A percentile compares a stretch with the other conserved stretches of the same genome.
These are phyloP conservation scores for Gossypioides kirkii DNA, from an alignment of 345 rosid genomes.

Conservation along the genomic window DNA sequence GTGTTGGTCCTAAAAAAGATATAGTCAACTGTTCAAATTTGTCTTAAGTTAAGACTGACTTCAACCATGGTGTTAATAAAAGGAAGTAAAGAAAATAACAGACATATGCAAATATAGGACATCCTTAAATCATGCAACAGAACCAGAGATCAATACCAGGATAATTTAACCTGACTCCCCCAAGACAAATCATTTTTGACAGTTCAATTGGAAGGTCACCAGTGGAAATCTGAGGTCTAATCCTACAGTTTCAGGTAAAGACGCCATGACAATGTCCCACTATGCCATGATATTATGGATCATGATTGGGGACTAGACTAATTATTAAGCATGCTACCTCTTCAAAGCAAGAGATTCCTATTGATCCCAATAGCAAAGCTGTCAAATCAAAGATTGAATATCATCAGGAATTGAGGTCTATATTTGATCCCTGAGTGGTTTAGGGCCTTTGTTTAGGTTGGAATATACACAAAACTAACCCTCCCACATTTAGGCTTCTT, in stretches of 20 bases:
- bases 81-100: no score
- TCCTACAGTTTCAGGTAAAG: neutral
- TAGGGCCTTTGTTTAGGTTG: no score
- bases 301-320: neutral
- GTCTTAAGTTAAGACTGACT: no score
- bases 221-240: neutral
- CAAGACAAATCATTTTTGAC: neutral
- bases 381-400: neutral
- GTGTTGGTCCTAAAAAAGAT: neutral
- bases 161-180: neutral
- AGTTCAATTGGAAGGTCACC: no score
- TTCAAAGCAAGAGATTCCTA: neutral
- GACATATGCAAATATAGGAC: neutral
- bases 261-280: neutral
- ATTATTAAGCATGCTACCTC: conserved; percentile 1
- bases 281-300: neutral
- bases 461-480: no score
- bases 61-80: no score
- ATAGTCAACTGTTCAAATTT: no score
- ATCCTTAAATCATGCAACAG: neutral
- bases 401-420: no score
- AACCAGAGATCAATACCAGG: neutral
- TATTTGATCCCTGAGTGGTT: no score
- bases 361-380: neutral
- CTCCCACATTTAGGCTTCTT: no score